Percentiles rank a stretch among this genome's conserved stretches.
Evolutionary conservation across 2,329 filamentous ascomycete genomes (phyloP).

Genomic region (Fusarium sp.): DNA sequence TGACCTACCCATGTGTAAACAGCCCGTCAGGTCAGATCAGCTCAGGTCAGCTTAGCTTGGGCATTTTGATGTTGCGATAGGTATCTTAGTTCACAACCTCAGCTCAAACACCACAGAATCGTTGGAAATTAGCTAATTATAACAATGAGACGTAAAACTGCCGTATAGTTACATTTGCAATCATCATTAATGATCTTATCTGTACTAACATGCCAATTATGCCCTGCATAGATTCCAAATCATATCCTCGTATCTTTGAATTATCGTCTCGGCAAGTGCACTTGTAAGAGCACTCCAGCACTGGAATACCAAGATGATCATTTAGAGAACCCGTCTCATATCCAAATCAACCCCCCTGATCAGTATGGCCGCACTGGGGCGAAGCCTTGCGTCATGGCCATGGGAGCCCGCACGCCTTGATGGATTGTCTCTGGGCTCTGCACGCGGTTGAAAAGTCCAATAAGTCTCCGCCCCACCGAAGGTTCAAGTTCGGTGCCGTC

Average conservation of each 20-base stretch:
- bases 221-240: slow-evolving; percentile 42
- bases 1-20: no score
- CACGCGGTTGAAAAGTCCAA: slow-evolving; percentile 79
- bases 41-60: no score
- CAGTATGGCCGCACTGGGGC: slow-evolving; percentile 54
- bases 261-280: slow-evolving; percentile 32
- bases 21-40: no score
- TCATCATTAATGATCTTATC: slow-evolving; percentile 12
- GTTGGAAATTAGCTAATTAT: slow-evolving; percentile 19
- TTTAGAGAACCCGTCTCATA: slow-evolving; percentile 28
- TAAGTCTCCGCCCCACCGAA: slow-evolving; percentile 78
- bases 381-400: slow-evolving; percentile 55
- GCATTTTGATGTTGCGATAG: not conserved
- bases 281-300: slow-evolving; percentile 10
- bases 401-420: slow-evolving; percentile 49
- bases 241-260: slow-evolving; percentile 42
- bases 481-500: slow-evolving; percentile 95
- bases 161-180: slow-evolving; percentile 34
- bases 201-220: slow-evolving; percentile 36
- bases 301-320: slow-evolving; percentile 16
- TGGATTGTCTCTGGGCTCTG: slow-evolving; percentile 55
- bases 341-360: slow-evolving; percentile 29
- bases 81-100: not conserved
- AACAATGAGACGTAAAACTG: slow-evolving; percentile 37
- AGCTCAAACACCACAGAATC: not conserved